Base-by-base conservation (phyloP, 805 yeast species). In the Metschnikowia cubensis region DNA sequence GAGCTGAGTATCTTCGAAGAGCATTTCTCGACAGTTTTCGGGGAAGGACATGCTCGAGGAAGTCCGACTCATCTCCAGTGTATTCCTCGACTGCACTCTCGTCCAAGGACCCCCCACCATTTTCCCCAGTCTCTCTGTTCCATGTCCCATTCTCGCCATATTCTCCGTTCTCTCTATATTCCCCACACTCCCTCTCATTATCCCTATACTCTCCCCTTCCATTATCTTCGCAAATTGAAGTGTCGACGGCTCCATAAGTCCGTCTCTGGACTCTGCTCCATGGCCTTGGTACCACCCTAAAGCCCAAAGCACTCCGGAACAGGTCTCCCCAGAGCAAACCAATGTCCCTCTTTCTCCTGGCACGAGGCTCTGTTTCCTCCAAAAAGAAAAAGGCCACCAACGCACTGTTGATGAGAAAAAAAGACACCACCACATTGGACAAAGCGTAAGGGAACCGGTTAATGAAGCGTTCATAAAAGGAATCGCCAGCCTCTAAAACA, bases 381-480 rank as follows among this genome's bases (percentile, higher is more conserved):
- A 72, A 53, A 50, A 71, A 71, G 20, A 72, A 57, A 21, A 67
- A 59, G 13, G 73, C 75, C 14, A 57, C 45, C n/a, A 60, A 3
- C 2, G 67, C 55, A 32, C 71, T 63, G 15, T 59, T 32, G 51
- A 62, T 47, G 29, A 70, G 56, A 29, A 68, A 59, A 2, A 44
- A 13, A 3, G 70, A 61, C 22, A 71, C 74, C 6, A 65, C 70
- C 2, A 72, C 54, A 50, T 70, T 71, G 14, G 74, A 67, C 36
- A 71, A 58, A 0, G 76, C 75, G 45, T 72, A 72, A 3, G 76
- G 76, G 49, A 67, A 57, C 17, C 57, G 59, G 13, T 58, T 51
- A 15, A 70, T 48, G 45, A 72, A 69, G 11, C 42, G 39, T 21
- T 68, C 69, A 50, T 71, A 65, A 20, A 53, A 41, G 14, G 51